phyloP scores from a whole-genome alignment of 2,329 filamentous ascomycete genomes.

The Fusarium sp. region DNA sequence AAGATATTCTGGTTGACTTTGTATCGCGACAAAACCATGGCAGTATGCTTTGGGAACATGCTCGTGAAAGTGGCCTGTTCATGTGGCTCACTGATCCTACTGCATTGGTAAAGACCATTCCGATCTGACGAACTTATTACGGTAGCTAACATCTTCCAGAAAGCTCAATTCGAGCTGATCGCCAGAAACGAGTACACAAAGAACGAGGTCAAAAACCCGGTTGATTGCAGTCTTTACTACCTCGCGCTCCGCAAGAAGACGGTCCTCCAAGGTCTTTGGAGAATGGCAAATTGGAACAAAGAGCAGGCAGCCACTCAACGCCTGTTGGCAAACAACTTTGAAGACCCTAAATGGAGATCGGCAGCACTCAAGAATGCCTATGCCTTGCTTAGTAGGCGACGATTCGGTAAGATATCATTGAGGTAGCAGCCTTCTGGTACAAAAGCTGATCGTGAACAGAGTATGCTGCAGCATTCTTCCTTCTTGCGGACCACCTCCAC shows the following conservation, averaged over 20 bases:
- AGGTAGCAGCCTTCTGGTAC: background rate
- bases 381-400: conserved; percentile 86
- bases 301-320: conserved; percentile 85
- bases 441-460: conserved; percentile 63
- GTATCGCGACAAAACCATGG: conserved; percentile 82
- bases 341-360: conserved; percentile 85
- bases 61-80: conserved; percentile 87
- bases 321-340: conserved; percentile 90
- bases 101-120: conserved; percentile 67
- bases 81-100: conserved; percentile 89
- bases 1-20: conserved; percentile 89
- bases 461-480: conserved; percentile 95
- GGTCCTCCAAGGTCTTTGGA: conserved; percentile 90
- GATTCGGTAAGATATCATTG: conserved; percentile 72
- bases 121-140: background rate
- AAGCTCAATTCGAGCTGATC: conserved; percentile 83
- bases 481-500: conserved; percentile 84
- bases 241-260: conserved; percentile 90
- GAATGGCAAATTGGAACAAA: conserved; percentile 88
- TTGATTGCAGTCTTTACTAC: conserved; percentile 92
- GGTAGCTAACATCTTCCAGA: conserved; percentile 38
- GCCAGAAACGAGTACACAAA: conserved; percentile 94
- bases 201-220: conserved; percentile 85
- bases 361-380: conserved; percentile 96
- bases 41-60: conserved; percentile 84